Conservation (phyloP, 176 grass and related monocot genomes). For the Secale cereale region DNA sequence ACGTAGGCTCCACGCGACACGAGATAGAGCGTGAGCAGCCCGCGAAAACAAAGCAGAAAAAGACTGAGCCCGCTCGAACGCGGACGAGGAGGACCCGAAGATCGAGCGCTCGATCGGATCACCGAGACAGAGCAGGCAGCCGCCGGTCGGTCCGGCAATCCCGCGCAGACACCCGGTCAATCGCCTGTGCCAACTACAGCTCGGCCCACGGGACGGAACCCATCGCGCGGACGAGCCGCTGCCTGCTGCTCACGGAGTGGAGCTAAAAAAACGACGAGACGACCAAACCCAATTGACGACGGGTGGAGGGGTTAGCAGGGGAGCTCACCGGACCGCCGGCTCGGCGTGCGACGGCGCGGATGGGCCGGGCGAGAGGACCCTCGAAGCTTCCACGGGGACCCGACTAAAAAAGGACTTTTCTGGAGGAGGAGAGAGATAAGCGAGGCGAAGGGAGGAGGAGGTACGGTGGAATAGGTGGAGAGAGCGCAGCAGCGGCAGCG, state of each 20-base stretch:
- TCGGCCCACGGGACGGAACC: constrained; percentile 1
- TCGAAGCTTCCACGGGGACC: not conserved
- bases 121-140: too few species aligned
- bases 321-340: constrained; percentile 34
- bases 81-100: not conserved
- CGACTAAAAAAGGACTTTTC: not conserved
- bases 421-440: not conserved
- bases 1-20: constrained; percentile 34
- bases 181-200: not conserved
- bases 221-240: not conserved
- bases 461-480: not conserved
- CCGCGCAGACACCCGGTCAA: not conserved
- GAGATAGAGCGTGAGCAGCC: constrained; percentile 29
- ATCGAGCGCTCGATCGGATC: constrained; percentile 7
- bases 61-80: constrained; percentile 5
- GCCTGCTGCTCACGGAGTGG: not conserved
- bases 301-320: not conserved
- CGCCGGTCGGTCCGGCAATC: not conserved
- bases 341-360: not conserved
- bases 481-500: not conserved
- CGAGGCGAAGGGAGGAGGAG: not conserved
- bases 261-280: not conserved
- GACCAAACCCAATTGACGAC: not conserved
- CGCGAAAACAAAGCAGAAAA: constrained; percentile 20
- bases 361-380: not conserved